Conservation (phyloP, 495 filamentous ascomycete species). For the Penicillium canescens region DNA sequence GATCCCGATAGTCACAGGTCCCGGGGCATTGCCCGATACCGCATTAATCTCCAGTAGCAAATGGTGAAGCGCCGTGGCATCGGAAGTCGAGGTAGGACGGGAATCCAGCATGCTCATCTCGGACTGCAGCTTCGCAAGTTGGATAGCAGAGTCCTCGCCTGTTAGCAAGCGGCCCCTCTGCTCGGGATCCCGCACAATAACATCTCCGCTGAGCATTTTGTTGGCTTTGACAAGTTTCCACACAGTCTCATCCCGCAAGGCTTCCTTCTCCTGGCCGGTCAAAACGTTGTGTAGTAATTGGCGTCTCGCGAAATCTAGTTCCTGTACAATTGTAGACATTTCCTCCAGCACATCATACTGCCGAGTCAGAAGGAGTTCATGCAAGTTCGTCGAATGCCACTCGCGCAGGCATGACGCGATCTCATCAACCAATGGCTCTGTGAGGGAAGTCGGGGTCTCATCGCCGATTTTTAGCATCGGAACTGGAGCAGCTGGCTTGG, state of each 20-base stretch:
- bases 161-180: constrained; percentile 84
- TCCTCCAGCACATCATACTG: constrained; percentile 80
- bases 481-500: constrained; percentile 86
- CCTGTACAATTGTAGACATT: constrained; percentile 73
- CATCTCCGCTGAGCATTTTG: constrained; percentile 85
- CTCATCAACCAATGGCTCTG: constrained; percentile 94
- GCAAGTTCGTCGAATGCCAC: constrained; percentile 97
- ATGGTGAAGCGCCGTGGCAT: constrained; percentile 77
- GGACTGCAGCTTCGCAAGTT: constrained; percentile 87
- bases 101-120: constrained; percentile 93
- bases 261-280: constrained; percentile 75
- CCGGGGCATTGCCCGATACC: constrained; percentile 69
- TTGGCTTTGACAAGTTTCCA: constrained; percentile 95
- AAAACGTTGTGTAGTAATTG: constrained; percentile 93
- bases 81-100: constrained; percentile 62
- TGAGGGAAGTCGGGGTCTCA: constrained; percentile 83
- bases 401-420: constrained; percentile 94
- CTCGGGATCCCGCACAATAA: constrained; percentile 88
- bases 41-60: constrained; percentile 80
- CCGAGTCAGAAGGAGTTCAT: constrained; percentile 82
- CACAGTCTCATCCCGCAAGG: constrained; percentile 78
- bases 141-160: constrained; percentile 88
- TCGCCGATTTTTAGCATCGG: constrained; percentile 98
- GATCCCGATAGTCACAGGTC: constrained; percentile 74
- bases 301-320: constrained; percentile 77